phyloP scores from a whole-genome alignment of 805 yeast species.

The Saccharomycopsis capsularis region DNA sequence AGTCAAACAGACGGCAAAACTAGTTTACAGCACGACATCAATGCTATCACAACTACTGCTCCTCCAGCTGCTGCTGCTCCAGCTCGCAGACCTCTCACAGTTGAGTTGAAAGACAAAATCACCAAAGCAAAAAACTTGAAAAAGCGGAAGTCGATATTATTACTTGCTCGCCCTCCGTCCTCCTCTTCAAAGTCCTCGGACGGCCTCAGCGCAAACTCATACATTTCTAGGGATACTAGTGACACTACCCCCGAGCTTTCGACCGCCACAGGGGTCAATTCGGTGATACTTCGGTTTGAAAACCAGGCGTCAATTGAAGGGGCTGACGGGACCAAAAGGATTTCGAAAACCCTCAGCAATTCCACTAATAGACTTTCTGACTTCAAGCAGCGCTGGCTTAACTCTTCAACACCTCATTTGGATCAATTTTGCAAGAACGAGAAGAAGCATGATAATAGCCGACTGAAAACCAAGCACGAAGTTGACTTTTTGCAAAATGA shows the following conservation, averaged over 20 bases:
- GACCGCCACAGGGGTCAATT: not conserved
- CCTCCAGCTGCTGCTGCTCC: not conserved
- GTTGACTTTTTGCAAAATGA: no score
- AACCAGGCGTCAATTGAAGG: not conserved
- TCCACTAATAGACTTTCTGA: not conserved
- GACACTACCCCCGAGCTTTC: not conserved
- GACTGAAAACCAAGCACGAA: no score
- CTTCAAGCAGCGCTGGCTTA: not conserved
- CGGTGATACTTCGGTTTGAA: not conserved
- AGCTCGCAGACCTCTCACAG: no score
- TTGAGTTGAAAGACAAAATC: not conserved
- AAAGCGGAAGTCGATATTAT: not conserved
- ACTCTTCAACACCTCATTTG: not conserved
- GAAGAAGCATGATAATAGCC: no score
- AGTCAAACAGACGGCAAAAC: no score
- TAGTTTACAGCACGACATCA: no score
- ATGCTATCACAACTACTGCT: no score
- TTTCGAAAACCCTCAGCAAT: no score
- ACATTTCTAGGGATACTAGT: not conserved
- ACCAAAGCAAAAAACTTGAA: not conserved
- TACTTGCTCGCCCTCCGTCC: not conserved
- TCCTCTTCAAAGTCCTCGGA: no score
- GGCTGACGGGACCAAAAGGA: not conserved
- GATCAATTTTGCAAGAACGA: not conserved
- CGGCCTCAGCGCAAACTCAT: not conserved